Evolutionary conservation across 2,329 filamentous ascomycete genomes (phyloP).

Genomic region (Colletotrichum cuscutae): DNA sequence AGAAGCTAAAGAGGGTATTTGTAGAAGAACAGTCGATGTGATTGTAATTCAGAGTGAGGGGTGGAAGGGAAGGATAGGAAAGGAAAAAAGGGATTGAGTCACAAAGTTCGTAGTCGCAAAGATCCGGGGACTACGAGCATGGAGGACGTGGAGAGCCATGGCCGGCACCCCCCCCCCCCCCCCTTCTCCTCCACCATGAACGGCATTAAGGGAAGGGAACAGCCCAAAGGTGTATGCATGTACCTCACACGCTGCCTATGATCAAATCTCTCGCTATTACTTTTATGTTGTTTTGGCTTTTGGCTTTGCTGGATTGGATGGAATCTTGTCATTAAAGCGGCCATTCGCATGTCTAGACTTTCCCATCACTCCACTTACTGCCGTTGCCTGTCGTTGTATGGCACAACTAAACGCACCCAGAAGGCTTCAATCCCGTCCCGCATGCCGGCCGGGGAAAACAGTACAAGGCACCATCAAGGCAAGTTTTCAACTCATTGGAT

Average conservation of each 20-base stretch:
- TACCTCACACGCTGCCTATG: background rate
- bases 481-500: background rate
- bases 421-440: background rate
- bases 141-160: background rate
- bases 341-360: background rate
- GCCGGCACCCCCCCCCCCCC: background rate
- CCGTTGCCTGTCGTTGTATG: background rate
- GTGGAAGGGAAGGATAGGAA: background rate
- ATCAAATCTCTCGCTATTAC: background rate
- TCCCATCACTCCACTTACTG: background rate
- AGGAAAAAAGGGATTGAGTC: conserved; percentile 26
- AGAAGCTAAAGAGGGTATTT: conserved; percentile 8
- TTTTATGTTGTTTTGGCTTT: background rate
- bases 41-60: background rate
- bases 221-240: conserved; percentile 4
- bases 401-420: background rate
- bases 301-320: background rate
- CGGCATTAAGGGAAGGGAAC: background rate
- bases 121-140: conserved; percentile 9
- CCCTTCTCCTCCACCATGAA: conserved; percentile 4
- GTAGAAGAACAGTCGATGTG: conserved; percentile 5
- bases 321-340: background rate
- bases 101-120: conserved; percentile 22
- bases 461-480: background rate
- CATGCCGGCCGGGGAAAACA: background rate